phyloP scores from a whole-genome alignment of 2,329 filamentous ascomycete genomes.

The Calonectria montana region DNA sequence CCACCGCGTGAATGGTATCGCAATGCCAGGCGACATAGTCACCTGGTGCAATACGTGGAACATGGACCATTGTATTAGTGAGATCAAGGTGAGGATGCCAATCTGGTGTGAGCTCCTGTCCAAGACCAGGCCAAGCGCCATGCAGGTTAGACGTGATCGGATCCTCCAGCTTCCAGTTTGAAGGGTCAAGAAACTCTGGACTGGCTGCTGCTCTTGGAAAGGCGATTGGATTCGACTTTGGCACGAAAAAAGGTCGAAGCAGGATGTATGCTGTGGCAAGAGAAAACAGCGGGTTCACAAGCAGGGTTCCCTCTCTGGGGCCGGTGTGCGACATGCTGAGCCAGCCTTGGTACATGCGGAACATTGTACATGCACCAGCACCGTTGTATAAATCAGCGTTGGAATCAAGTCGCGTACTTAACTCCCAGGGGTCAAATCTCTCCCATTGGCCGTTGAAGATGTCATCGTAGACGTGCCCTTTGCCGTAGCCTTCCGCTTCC shows the following conservation, averaged over 20 bases:
- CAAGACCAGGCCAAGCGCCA: constrained; percentile 75
- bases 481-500: constrained; percentile 76
- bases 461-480: constrained; percentile 76
- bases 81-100: constrained; percentile 80
- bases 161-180: constrained; percentile 68
- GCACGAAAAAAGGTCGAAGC: constrained; percentile 84
- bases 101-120: constrained; percentile 74
- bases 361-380: constrained; percentile 83
- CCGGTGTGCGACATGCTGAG: constrained; percentile 78
- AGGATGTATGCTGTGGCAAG: constrained; percentile 84
- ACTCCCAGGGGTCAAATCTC: constrained; percentile 84
- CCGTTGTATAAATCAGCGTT: constrained; percentile 83
- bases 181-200: constrained; percentile 56
- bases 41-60: constrained; percentile 76
- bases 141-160: constrained; percentile 72
- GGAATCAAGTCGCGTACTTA: constrained; percentile 73
- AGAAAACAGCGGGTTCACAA: constrained; percentile 82
- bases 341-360: constrained; percentile 93
- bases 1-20: constrained; percentile 85
- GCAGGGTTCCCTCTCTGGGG: constrained; percentile 81
- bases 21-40: constrained; percentile 90
- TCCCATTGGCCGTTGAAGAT: constrained; percentile 85
- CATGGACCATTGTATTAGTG: constrained; percentile 74
- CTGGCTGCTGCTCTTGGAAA: constrained; percentile 39
- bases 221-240: constrained; percentile 35